Percentiles rank a stretch among this genome's conserved stretches.
Conservation (phyloP, 1,284 basidiomycete genomes). For the Malassezia pachydermatis region DNA sequence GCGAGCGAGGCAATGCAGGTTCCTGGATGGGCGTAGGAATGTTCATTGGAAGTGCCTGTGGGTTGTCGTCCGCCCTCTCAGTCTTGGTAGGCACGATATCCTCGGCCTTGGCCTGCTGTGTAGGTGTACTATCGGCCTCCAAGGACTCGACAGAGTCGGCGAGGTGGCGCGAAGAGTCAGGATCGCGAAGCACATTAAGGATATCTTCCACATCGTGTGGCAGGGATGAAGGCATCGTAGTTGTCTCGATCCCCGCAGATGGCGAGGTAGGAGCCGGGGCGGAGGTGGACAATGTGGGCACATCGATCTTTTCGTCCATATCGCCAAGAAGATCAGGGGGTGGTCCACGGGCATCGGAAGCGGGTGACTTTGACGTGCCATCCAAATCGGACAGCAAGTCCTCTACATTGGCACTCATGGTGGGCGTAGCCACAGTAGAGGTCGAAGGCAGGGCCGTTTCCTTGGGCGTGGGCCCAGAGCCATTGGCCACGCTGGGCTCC, state of each 20-base stretch:
- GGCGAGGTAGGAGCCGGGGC: background rate
- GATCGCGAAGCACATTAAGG: background rate
- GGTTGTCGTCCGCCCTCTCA: background rate
- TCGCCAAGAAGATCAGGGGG: too few relatives aligned
- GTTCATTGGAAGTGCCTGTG: constrained; percentile 12
- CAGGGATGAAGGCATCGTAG: background rate
- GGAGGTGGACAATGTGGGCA: too few relatives aligned
- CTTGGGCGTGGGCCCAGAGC: too few relatives aligned
- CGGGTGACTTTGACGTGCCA: too few relatives aligned
- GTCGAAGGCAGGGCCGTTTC: background rate
- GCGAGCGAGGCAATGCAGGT: constrained; percentile 2
- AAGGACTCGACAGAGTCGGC: background rate
- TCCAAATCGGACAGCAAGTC: background rate
- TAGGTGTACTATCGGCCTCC: too few relatives aligned
- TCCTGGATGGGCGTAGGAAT: constrained; percentile 7
- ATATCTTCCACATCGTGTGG: background rate
- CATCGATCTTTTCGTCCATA: too few relatives aligned
- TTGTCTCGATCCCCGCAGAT: background rate
- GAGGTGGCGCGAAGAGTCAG: background rate
- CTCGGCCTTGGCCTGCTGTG: background rate
- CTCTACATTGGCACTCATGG: background rate
- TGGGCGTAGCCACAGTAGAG: background rate
- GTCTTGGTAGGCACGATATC: background rate
- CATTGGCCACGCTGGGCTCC: background rate
- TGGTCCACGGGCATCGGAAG: too few relatives aligned